These are phyloP conservation scores for Wallemia ichthyophaga DNA, from an alignment of 1,284 basidiomycete genomes.

Conservation along the genomic window DNA sequence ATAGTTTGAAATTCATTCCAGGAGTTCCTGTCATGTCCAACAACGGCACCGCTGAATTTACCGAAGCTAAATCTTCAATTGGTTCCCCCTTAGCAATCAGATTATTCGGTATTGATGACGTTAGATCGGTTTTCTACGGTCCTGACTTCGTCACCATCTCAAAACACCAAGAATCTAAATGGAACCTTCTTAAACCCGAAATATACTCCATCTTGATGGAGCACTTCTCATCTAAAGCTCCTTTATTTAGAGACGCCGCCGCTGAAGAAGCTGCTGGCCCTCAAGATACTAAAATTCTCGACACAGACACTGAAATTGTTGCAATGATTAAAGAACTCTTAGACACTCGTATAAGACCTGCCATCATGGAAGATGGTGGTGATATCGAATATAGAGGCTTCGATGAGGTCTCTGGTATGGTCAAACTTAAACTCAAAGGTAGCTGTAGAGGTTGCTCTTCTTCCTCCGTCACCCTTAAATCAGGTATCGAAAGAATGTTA, in stretches of 20 bases:
- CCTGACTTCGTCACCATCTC: constrained; percentile 94
- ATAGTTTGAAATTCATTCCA: constrained; percentile 93
- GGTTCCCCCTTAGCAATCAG: constrained; percentile 69
- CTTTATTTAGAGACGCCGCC: constrained; percentile 34
- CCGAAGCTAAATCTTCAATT: constrained; percentile 55
- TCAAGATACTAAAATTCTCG: constrained; percentile 81
- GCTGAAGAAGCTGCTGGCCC: constrained; percentile 32
- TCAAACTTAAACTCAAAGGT: constrained; percentile 66
- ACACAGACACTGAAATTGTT: constrained; percentile 86
- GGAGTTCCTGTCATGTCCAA: constrained; percentile 60
- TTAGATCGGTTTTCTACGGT: constrained; percentile 68
- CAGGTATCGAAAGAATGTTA: constrained; percentile 87
- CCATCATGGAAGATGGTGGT: constrained; percentile 84
- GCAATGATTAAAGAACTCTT: constrained; percentile 97
- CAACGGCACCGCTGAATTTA: constrained; percentile 64
- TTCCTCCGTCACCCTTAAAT: constrained; percentile 78
- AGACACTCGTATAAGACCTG: constrained; percentile 76
- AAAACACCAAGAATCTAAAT: constrained; percentile 57
- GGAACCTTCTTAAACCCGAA: constrained; percentile 88
- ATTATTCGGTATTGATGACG: constrained; percentile 74
- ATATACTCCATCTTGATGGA: constrained; percentile 96
- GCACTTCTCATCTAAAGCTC: constrained; percentile 62
- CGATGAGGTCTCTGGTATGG: constrained; percentile 22
- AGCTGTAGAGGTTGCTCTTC: constrained; percentile 83
- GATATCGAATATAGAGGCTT: constrained; percentile 53